phyloP scores from a whole-genome alignment of 371 early-diverging fungal genomes.

The Apophysomyces ossiformis region DNA sequence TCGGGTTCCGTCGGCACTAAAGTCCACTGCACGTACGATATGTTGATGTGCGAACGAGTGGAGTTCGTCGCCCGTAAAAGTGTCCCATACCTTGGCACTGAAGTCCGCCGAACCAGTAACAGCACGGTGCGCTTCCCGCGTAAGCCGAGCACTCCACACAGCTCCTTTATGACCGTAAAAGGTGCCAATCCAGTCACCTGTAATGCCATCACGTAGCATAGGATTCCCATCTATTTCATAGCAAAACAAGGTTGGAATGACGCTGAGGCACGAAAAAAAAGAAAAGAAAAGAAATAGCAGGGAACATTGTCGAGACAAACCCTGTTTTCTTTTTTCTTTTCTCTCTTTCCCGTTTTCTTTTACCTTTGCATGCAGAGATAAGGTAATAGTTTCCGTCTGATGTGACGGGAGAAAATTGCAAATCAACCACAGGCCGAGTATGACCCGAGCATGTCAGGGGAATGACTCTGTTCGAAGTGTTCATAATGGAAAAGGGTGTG shows the following conservation, averaged over 20 bases:
- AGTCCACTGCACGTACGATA: constrained; percentile 84
- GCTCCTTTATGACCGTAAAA: constrained; percentile 90
- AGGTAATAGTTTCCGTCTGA: constrained; percentile 74
- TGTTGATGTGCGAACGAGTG: constrained; percentile 75
- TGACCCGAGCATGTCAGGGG: constrained; percentile 90
- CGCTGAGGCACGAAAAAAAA: too few species aligned
- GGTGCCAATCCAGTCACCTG: constrained; percentile 92
- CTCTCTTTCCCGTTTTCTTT: background rate
- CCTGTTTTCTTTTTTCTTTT: too few species aligned
- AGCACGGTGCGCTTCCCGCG: constrained; percentile 71
- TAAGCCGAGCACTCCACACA: constrained; percentile 87
- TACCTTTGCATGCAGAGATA: constrained; percentile 91
- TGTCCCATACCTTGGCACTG: constrained; percentile 87
- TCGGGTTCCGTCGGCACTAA: constrained; percentile 67
- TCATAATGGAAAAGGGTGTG: background rate
- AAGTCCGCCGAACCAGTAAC: constrained; percentile 93
- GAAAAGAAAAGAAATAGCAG: too few species aligned
- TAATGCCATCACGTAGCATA: constrained; percentile 83
- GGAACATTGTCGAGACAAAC: too few species aligned
- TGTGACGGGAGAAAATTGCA: constrained; percentile 76
- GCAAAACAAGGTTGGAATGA: background rate
- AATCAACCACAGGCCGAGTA: constrained; percentile 87
- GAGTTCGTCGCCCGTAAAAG: constrained; percentile 71
- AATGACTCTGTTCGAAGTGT: constrained; percentile 37
- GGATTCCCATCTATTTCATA: constrained; percentile 75